Evolutionary conservation across 2,329 filamentous ascomycete genomes (phyloP), one percentile per base, ranked within the genome.

Genomic region (Ascochyta fabae): DNA sequence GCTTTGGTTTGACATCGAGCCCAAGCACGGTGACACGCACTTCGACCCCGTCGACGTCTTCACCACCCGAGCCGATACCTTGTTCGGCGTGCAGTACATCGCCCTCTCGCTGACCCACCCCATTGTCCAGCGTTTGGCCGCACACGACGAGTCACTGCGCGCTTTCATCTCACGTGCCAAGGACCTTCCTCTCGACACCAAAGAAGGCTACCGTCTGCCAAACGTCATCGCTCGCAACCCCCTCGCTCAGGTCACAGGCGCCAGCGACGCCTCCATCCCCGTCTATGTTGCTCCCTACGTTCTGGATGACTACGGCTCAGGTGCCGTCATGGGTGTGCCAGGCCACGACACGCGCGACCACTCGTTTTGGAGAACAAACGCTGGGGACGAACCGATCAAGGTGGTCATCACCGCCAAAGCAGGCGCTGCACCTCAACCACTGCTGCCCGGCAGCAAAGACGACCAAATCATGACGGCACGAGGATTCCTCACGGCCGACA

Each of bases 281-380:
- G 81, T 96, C 5, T 96, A 89, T 67, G 89, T 91, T 22, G 91
- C 92, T 9, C 88, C 91, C 0, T 96, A 96, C 69, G 92, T 96
- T 10, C 80, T 96, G 5, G 89, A 88, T 24, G 90, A 92, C 68
- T 95, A 96, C 64, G 91, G 92, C 15, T 89, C 92, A 62, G 92
- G 92, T 1, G 92, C 92, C 9, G 89, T 96, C 2, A 96, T 96
- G 92, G 92, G 92, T 39, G 92, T 96, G 7, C 92, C 92, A 0
- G 92, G 88, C 2, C 92, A 96, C 69, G 92, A 96, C 73, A 71
- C 82, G 4, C 84, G 91, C 48, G 92, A 96, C 65, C 81, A 90
- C 74, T 84, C 85, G 1, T 96, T 96, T 72, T 96, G 91, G 89
- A 86, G 83, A 64, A 80, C 87, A 54, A 91, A 96, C 61, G 80